These are phyloP conservation scores for Pichia exigua DNA, from an alignment of 805 yeast species.

Conservation along the genomic window DNA sequence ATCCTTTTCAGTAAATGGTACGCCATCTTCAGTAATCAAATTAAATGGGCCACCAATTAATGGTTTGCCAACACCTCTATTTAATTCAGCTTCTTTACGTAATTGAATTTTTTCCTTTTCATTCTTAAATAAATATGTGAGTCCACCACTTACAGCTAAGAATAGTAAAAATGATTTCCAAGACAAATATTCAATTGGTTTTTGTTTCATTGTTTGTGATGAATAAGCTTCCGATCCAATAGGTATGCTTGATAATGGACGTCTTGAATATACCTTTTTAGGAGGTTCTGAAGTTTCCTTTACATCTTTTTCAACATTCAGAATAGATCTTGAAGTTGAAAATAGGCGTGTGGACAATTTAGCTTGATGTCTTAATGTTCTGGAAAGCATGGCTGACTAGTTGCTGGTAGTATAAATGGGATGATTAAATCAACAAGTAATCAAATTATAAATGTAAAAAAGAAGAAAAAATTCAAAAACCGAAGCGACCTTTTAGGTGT, in stretches of 20 bases:
- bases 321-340: neutral
- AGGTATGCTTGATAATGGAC: conserved; percentile 76
- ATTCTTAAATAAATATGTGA: conserved; percentile 60
- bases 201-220: conserved; percentile 23
- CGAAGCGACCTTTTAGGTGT: no score
- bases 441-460: neutral
- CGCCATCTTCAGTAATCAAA: conserved; percentile 62
- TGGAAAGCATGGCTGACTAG: neutral
- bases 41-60: conserved; percentile 86
- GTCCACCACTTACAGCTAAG: conserved; percentile 59
- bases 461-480: neutral
- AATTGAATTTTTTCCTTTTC: conserved; percentile 72
- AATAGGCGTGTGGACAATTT: neutral
- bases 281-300: neutral
- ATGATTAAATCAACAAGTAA: neutral
- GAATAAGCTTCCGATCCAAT: conserved; percentile 44
- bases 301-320: neutral
- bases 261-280: conserved; percentile 17
- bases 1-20: conserved; percentile 68
- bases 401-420: neutral
- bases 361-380: neutral
- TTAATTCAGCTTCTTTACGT: conserved; percentile 74
- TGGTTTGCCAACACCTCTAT: conserved; percentile 87
- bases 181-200: conserved; percentile 62
- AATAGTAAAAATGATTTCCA: conserved; percentile 78